phyloP scores from a whole-genome alignment of 2,329 filamentous ascomycete genomes.

The Sarocladium kiliense region DNA sequence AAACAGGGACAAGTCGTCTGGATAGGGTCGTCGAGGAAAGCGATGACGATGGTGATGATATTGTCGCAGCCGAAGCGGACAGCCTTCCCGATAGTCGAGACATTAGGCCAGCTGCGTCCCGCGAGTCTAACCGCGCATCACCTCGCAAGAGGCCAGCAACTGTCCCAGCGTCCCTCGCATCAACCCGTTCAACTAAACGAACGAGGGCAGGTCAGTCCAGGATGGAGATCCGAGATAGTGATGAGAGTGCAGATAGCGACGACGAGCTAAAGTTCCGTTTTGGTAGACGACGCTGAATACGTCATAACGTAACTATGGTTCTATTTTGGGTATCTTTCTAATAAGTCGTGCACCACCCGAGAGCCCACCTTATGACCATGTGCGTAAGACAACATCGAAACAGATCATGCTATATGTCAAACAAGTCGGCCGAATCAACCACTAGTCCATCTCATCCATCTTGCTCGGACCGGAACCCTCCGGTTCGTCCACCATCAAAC shows the following conservation, averaged over 20 bases:
- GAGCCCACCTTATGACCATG: too few species aligned
- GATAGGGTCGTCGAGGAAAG: background rate
- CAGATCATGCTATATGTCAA: too few species aligned
- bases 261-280: constrained; percentile 54
- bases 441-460: constrained; percentile 58
- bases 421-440: too few species aligned
- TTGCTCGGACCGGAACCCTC: constrained; percentile 32
- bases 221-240: constrained; percentile 14
- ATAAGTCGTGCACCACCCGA: too few species aligned
- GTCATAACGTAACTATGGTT: too few species aligned
- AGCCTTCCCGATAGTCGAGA: too few species aligned
- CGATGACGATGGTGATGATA: constrained; percentile 22
- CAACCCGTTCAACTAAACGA: constrained; percentile 24
- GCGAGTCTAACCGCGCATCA: too few species aligned
- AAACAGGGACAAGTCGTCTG: background rate
- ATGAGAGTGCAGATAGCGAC: constrained; percentile 45
- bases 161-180: constrained; percentile 15
- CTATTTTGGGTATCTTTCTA: background rate
- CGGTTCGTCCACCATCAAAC: constrained; percentile 55
- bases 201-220: background rate
- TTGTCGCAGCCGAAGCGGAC: background rate
- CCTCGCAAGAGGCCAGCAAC: constrained; percentile 28
- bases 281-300: constrained; percentile 45
- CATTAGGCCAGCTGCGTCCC: too few species aligned
- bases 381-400: too few species aligned